Evolutionary conservation across 2,329 filamentous ascomycete genomes (phyloP).

Genomic region (Hypocrella siamensis): DNA sequence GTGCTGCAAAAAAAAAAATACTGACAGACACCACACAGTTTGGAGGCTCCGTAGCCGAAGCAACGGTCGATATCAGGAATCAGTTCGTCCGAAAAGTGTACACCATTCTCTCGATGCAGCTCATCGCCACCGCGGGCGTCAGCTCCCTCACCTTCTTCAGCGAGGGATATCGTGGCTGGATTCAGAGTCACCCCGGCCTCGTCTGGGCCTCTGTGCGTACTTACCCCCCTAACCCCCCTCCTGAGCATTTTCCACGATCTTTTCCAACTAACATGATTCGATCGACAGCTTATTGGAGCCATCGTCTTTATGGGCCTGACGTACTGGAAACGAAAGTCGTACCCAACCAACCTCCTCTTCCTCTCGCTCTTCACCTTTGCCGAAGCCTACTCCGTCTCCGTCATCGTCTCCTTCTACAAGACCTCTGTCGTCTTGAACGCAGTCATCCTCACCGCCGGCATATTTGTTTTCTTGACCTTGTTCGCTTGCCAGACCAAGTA

Average conservation of each 20-base stretch:
- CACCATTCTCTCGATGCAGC: conserved; percentile 88
- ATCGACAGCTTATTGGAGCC: conserved; percentile 63
- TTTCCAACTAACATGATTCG: too few species aligned
- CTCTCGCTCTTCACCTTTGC: conserved; percentile 76
- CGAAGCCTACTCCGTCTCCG: conserved; percentile 86
- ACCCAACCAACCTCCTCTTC: conserved; percentile 90
- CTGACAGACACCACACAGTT: conserved; percentile 53
- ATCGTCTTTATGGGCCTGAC: conserved; percentile 76
- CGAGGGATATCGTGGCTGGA: conserved; percentile 64
- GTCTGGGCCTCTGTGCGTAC: conserved; percentile 63
- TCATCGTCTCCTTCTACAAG: conserved; percentile 84
- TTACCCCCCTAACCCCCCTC: too few species aligned
- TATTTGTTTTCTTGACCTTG: conserved; percentile 63
- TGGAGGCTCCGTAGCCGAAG: conserved; percentile 83
- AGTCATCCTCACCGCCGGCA: conserved; percentile 70
- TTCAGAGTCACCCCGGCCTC: conserved; percentile 68
- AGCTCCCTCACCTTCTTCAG: conserved; percentile 80
- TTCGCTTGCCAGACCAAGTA: conserved; percentile 98
- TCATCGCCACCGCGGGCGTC: conserved; percentile 68
- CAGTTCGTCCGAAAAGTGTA: conserved; percentile 97
- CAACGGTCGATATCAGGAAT: conserved; percentile 89
- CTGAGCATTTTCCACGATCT: too few species aligned
- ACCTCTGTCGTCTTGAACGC: conserved; percentile 76
- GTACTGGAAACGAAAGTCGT: conserved; percentile 91
- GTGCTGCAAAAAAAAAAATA: too few species aligned